Evolutionary conservation across 192 early-diverging fungal species (phyloP), one percentile per base, ranked within the genome.

Genomic region (Phycomyces nitens): DNA sequence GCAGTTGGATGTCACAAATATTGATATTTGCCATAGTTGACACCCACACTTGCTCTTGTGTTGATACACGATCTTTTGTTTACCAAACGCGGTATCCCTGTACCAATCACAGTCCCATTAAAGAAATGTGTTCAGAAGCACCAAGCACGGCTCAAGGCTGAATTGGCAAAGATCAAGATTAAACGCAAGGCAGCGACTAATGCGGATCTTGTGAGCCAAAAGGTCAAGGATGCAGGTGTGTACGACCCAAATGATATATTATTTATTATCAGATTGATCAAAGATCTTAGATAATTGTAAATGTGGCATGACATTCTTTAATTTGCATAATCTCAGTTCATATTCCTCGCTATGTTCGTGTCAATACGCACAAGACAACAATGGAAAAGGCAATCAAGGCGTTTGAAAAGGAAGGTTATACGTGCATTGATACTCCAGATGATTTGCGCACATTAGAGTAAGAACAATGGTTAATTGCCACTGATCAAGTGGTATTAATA

Each of bases 41-140:
- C 60, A 40, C 60, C 39, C 29, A 54, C 65, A 26, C 43, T 72
- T 11, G 71, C 71, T 20, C 51, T 73, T 59, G 65, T 94, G 0
- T 82, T 96, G n/a, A 76, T 89, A n/a, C 91, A 95, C 67, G 95
- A 98, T 70, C 74, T 95, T 18, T 69, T 96, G 14, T 87, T 98
- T 68, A 86, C 88, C 23, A 81, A 80, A 24, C 78, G 86, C 57
- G 90, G 89, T 9, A 74, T 97, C 24, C 84, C 87, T 39, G 75
- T 71, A 3, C 77, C 82, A 20, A 82, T 77, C 4, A 72, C 83
- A 53, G 76, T 62, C 20, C 80, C 78, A 39, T 83, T 88, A 24
- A 93, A 92, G 55, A 64, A 77, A 53, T 73, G 82, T 44, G 82
- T 96, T 8, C 69, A 82, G 58, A 80, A 80, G 34, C 89, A 92